Conservation (phyloP, 768 basidiomycete genomes). For the Phylloporus arenicola region DNA sequence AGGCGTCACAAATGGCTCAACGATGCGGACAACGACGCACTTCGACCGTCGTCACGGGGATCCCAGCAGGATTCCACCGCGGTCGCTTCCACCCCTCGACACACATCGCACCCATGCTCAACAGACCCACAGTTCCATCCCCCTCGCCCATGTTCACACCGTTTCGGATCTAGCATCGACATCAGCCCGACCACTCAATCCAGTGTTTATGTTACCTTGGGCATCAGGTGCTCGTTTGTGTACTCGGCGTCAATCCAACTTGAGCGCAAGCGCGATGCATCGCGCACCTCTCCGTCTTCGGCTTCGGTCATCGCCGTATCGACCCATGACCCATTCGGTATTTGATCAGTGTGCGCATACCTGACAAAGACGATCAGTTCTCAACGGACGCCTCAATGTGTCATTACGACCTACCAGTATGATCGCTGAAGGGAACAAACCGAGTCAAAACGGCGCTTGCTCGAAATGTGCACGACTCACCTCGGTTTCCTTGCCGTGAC, state of each 20-base stretch:
- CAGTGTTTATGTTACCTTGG: conserved; percentile 40
- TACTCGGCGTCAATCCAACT: conserved; percentile 87
- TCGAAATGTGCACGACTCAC: conserved; percentile 32
- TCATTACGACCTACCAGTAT: conserved; percentile 58
- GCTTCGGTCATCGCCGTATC: conserved; percentile 48
- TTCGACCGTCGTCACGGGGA: conserved; percentile 82
- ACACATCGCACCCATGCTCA: conserved; percentile 94
- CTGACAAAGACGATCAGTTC: conserved; percentile 27
- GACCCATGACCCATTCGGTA: conserved; percentile 52
- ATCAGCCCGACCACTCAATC: not conserved
- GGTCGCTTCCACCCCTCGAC: conserved; percentile 88
- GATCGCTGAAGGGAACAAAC: conserved; percentile 52
- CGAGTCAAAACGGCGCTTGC: not conserved
- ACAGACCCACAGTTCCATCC: conserved; percentile 85
- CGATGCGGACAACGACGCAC: conserved; percentile 35
- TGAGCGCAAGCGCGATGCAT: conserved; percentile 36
- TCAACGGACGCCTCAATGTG: not conserved
- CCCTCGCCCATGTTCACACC: conserved; percentile 94
- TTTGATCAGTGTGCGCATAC: conserved; percentile 70
- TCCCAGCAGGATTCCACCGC: conserved; percentile 90
- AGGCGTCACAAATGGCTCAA: not conserved
- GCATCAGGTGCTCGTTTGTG: conserved; percentile 53
- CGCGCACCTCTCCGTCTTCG: conserved; percentile 10
- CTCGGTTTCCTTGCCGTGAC: conserved; percentile 94
- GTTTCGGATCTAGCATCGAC: conserved; percentile 49